phyloP scores from a whole-genome alignment of 2,329 filamentous ascomycete genomes.

The Epichloe gansuensis region DNA sequence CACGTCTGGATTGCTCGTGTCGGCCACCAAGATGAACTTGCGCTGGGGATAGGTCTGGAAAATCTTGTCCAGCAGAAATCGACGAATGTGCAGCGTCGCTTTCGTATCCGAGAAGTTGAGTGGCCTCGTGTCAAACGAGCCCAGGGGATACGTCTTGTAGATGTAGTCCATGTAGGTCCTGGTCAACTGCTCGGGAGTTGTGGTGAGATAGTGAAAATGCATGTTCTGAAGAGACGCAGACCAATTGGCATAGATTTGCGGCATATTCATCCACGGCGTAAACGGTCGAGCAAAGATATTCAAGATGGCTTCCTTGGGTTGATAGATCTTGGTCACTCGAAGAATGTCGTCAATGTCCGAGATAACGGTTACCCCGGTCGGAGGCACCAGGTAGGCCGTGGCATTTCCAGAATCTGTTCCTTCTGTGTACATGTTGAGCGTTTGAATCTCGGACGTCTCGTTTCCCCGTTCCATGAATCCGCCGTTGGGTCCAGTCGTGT shows the following conservation, averaged over 20 bases:
- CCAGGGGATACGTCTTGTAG: conserved; percentile 63
- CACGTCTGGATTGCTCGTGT: conserved; percentile 64
- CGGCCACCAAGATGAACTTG: conserved; percentile 63
- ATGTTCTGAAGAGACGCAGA: conserved; percentile 49
- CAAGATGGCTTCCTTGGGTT: conserved; percentile 59
- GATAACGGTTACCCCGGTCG: conserved; percentile 56
- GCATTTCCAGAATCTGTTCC: conserved; percentile 56
- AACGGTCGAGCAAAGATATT: conserved; percentile 66
- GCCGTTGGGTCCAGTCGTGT: conserved; percentile 36
- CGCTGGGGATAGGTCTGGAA: conserved; percentile 63
- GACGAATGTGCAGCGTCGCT: conserved; percentile 60
- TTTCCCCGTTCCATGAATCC: conserved; percentile 48
- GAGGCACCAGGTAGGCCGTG: conserved; percentile 64
- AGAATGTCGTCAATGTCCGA: conserved; percentile 73
- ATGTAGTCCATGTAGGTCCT: conserved; percentile 72
- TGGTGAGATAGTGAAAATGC: conserved; percentile 75
- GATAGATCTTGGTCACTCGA: conserved; percentile 68
- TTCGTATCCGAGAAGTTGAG: conserved; percentile 66
- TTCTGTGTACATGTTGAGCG: conserved; percentile 54
- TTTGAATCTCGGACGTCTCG: conserved; percentile 49
- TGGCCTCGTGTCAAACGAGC: conserved; percentile 65
- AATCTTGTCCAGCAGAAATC: conserved; percentile 55
- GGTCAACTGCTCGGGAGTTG: conserved; percentile 65
- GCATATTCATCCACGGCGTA: conserved; percentile 66
- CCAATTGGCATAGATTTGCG: conserved; percentile 66